Evolutionary conservation across 768 basidiomycete genomes (phyloP), one percentile per base, ranked within the genome.

Genomic region (Dictyophora rubrovolvata): DNA sequence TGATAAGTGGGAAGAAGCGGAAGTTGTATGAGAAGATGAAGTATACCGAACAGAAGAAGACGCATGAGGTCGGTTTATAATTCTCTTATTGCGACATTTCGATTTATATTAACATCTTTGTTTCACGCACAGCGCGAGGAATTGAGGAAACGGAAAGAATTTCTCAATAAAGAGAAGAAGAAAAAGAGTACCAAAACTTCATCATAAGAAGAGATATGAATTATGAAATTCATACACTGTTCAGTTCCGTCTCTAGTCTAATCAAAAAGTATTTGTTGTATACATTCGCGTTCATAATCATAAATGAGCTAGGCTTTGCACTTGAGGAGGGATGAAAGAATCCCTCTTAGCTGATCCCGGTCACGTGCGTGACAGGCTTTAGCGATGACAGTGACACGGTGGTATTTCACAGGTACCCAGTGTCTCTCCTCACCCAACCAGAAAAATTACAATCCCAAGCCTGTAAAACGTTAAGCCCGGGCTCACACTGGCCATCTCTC

Each of bases 1-100:
- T 97, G 83, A 86, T 96, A 85, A 95, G 90, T 75, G 93, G 91
- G 72, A 92, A 89, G 74, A 87, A 95, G 71, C 81, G 84, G 65
- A 94, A 94, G 72, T 72, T 96, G 65, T 95, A 94, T 70, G 91
- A 93, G 72, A 87, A 87, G 73, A 89, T 96, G 82, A 91, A 93
- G 74, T 82, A 89, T 69, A 84, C 85, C 63, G 81, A 94, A 69
- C 79, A 80, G 69, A 89, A 86, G 73, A 84, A 85, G 61, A 77
- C 77, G 14, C 73, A 78, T 22, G 90, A 95, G 87, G 93, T 93
- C 69, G 65, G 85, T 74, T 22, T 55, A 59, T 6, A 20, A 23
- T 33, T 42, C 28, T 46, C 18, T 49, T 46, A 28, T 48, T 35
- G 20, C 18, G 36, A 46, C 37, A 47, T 23, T 51, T 23, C 54